phyloP scores from a whole-genome alignment of 2,329 filamentous ascomycete species.

The Epichloe amarillans region DNA sequence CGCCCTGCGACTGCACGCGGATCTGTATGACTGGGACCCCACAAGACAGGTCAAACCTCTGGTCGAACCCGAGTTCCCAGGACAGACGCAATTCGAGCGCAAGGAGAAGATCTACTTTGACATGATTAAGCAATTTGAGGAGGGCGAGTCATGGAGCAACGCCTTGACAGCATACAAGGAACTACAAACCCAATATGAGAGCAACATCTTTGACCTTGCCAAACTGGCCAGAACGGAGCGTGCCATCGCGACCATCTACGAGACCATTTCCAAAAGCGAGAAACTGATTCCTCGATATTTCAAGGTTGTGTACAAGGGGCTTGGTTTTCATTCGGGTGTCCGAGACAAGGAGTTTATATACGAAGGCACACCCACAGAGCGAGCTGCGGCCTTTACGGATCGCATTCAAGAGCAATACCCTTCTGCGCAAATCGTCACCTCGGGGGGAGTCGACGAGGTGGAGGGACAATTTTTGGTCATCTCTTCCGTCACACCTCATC shows the following conservation, averaged over 20 bases:
- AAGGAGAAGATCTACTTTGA: constrained; percentile 87
- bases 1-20: constrained; percentile 78
- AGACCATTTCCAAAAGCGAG: constrained; percentile 72
- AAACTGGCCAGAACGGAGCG: constrained; percentile 83
- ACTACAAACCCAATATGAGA: constrained; percentile 81
- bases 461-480: constrained; percentile 87
- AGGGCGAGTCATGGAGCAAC: constrained; percentile 86
- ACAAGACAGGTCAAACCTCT: constrained; percentile 51
- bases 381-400: constrained; percentile 71
- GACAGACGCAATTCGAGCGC: constrained; percentile 79
- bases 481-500: constrained; percentile 66
- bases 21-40: constrained; percentile 85
- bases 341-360: constrained; percentile 90
- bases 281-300: constrained; percentile 75
- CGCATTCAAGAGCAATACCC: constrained; percentile 87
- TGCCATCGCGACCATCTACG: constrained; percentile 86
- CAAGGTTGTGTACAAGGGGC: constrained; percentile 76
- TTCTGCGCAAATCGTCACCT: constrained; percentile 64
- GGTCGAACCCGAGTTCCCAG: constrained; percentile 61
- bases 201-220: constrained; percentile 76
- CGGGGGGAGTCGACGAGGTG: constrained; percentile 58
- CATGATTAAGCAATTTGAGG: constrained; percentile 90
- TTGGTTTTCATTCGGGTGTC: constrained; percentile 70
- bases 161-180: constrained; percentile 82
- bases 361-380: constrained; percentile 66